Evolutionary conservation across 1,139 yeast genomes (phyloP).

Genomic region (Lipomyces yarrowii): DNA sequence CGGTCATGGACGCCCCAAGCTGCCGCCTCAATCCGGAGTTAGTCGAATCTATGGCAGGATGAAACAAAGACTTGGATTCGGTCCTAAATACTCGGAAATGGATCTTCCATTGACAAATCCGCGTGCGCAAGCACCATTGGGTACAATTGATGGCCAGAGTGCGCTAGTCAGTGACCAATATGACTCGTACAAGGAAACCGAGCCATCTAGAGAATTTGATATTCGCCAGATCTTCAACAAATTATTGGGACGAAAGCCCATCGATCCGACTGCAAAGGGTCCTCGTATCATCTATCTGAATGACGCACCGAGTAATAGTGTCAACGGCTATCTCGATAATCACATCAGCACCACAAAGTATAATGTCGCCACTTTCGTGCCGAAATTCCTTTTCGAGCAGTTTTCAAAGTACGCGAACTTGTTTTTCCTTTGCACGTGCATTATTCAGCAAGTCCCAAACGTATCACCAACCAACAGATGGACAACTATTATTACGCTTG

Average conservation of each 20-base stretch:
- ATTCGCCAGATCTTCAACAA: conserved; percentile 15
- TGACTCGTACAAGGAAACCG: not conserved
- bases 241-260: conserved; percentile 16
- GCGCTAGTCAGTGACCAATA: not conserved
- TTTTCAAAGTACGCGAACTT: conserved; percentile 96
- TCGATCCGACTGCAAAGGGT: conserved; percentile 44
- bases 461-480: conserved; percentile 96
- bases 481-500: conserved; percentile 90
- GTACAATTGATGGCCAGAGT: conserved; percentile 10
- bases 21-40: conserved; percentile 10
- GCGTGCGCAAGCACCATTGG: conserved; percentile 12
- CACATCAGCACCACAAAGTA: conserved; percentile 97
- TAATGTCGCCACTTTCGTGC: conserved; percentile 88
- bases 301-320: conserved; percentile 56
- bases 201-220: conserved; percentile 17
- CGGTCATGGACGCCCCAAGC: conserved; percentile 5
- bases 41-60: conserved; percentile 20
- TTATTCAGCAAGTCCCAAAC: conserved; percentile 94
- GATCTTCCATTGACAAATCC: conserved; percentile 31
- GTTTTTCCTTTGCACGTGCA: conserved; percentile 88
- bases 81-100: conserved; percentile 23
- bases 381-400: conserved; percentile 93
- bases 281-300: conserved; percentile 77
- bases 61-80: conserved; percentile 22
- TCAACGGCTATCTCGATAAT: conserved; percentile 70